These are phyloP conservation scores for Piloderma croceum DNA, from an alignment of 768 basidiomycete genomes.

Conservation along the genomic window DNA sequence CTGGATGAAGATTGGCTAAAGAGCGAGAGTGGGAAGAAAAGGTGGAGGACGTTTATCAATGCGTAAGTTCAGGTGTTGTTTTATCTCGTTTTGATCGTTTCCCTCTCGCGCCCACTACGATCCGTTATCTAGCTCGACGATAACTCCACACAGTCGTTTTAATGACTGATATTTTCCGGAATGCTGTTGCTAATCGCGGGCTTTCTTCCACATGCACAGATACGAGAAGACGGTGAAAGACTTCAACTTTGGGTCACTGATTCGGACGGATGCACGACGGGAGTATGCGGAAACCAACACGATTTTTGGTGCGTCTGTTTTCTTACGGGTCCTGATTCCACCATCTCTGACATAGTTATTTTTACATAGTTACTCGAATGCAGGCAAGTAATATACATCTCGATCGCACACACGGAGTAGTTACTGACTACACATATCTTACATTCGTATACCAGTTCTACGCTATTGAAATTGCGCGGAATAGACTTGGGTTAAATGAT, in stretches of 20 bases:
- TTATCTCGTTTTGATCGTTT: neutral
- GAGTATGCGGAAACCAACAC: conserved; percentile 92
- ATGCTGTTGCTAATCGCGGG: conserved; percentile 2
- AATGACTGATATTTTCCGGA: neutral
- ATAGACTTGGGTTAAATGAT: conserved; percentile 87
- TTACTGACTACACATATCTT: conserved; percentile 1
- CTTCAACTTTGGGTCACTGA: conserved; percentile 94
- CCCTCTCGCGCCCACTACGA: neutral
- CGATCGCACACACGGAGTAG: conserved; percentile 9
- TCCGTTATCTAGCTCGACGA: neutral
- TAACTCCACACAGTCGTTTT: neutral
- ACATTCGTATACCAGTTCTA: conserved; percentile 59
- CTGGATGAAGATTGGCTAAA: conserved; percentile 95
- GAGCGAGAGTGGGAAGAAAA: conserved; percentile 76
- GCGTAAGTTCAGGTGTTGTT: conserved; percentile 36
- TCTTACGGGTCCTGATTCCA: conserved; percentile 1
- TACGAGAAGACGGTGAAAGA: conserved; percentile 90
- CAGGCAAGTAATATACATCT: conserved; percentile 39
- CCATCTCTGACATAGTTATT: conserved; percentile 4
- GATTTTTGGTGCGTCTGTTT: conserved; percentile 68
- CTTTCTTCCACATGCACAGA: conserved; percentile 32
- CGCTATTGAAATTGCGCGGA: conserved; percentile 91
- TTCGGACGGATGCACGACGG: conserved; percentile 69
- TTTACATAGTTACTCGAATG: conserved; percentile 55
- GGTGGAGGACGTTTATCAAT: conserved; percentile 86